Percentiles rank a stretch among this genome's conserved stretches.
Evolutionary conservation across 345 rosid species (phyloP).

Genomic region (Populus euphratica): DNA sequence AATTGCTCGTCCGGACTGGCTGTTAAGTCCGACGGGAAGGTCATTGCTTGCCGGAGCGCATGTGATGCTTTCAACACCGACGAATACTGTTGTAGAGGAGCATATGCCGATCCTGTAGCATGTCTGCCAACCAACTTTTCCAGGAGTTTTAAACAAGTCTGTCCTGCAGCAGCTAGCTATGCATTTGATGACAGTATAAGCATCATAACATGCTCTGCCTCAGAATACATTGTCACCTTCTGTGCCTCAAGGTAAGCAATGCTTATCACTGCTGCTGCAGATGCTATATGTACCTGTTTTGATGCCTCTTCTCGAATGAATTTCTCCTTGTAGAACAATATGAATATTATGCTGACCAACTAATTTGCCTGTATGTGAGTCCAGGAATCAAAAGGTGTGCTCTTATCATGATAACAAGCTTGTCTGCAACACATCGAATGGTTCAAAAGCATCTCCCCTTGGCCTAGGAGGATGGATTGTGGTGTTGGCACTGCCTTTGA

Average conservation of each 20-base stretch:
- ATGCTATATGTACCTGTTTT: too few species aligned
- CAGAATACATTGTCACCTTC: constrained; percentile 48
- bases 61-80: constrained; percentile 49
- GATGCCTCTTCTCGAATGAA: neutral
- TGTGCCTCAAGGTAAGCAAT: constrained; percentile 48
- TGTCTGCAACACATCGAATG: constrained; percentile 20
- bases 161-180: constrained; percentile 63
- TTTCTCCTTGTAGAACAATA: too few species aligned
- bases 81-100: constrained; percentile 57
- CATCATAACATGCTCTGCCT: constrained; percentile 45
- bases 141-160: constrained; percentile 47
- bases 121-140: constrained; percentile 56
- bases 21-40: constrained; percentile 33
- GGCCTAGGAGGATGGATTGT: too few species aligned
- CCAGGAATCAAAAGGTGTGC: constrained; percentile 42
- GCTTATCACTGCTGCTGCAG: too few species aligned
- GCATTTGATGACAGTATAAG: constrained; percentile 50
- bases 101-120: constrained; percentile 26
- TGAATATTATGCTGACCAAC: too few species aligned
- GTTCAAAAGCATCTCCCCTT: neutral
- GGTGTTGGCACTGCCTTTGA: too few species aligned
- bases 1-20: constrained; percentile 46
- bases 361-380: neutral
- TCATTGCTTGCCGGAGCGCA: constrained; percentile 56
- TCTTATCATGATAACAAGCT: constrained; percentile 28